Base-by-base conservation (phyloP, 2,329 filamentous ascomycete genomes). In the Aureobasidium sp. region DNA sequence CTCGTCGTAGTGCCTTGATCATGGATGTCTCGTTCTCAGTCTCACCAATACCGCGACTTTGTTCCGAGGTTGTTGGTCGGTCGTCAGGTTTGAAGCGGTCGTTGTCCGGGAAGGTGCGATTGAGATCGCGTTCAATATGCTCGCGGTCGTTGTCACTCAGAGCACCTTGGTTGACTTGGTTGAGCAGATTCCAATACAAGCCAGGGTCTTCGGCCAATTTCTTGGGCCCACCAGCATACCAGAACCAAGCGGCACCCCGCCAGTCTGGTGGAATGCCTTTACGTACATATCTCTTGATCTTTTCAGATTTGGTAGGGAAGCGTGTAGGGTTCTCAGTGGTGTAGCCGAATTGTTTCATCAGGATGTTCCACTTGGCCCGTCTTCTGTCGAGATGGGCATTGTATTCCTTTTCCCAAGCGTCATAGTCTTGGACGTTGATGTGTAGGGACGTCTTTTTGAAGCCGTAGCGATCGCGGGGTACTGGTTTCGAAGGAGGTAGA, bases 211-310 rank as follows among this genome's bases (percentile, higher is more conserved):
- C 87, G 55, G 84, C 82, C 62, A 96, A 73, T 65, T 90, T 87
- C 47, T 86, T 84, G 25, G 90, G 90, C 1, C 93, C 93, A 21
- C 90, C 90, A 11, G 91, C 90, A 71, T 96, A 97, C 76, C 89
- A 96, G 73, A 95, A 97, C 93, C 93, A 97, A 47, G 93, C 93
- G 6, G 89, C 88, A n/a, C 93, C 93, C 68, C 93, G 84, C 85
- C 91, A 95, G 65, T 96, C 90, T 0, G 92, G 90, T 3, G 93
- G 93, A 53, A 96, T 93, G 17, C 93, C 93, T 73, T 96, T 97
- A 55, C 92, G 85, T 51, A 96, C 84, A 70, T 94, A 96, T 19
- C 91, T 83, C 74, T 95, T 96, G 45, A 94, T 84, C 74, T 95
- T 95, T 47, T 86, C 83, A 53, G 85, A 89, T 57, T 86, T 87